These are phyloP conservation scores for Ophioceras dolichostomum DNA, from an alignment of 2,329 filamentous ascomycete species.

Conservation along the genomic window DNA sequence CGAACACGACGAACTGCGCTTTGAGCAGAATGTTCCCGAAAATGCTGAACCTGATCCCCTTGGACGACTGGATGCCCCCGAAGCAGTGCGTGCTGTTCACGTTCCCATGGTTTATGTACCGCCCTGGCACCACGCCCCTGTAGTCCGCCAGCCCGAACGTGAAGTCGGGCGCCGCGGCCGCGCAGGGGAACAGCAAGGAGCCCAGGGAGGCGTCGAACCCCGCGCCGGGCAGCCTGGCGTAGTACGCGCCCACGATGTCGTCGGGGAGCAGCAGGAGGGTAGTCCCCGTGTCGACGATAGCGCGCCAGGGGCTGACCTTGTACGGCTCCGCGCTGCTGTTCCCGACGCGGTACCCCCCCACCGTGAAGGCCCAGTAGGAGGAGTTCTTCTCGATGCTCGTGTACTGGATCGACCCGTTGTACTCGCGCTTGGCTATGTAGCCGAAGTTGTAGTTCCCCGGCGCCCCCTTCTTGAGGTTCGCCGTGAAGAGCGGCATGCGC, in stretches of 20 bases:
- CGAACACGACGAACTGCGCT: conserved; percentile 19
- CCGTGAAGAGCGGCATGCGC: conserved; percentile 17
- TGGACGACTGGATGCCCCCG: conserved; percentile 19
- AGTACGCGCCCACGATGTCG: conserved; percentile 25
- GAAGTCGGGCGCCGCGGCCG: conserved; percentile 19
- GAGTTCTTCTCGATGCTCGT: conserved; percentile 31
- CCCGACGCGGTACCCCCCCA: conserved; percentile 31
- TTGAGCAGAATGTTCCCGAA: conserved; percentile 18
- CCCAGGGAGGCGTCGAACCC: conserved; percentile 18
- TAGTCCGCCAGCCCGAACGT: conserved; percentile 19
- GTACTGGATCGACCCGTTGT: conserved; percentile 41
- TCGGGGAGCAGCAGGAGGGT: conserved; percentile 24
- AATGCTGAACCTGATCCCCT: conserved; percentile 12
- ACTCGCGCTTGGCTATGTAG: conserved; percentile 38
- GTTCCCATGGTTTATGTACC: conserved; percentile 18
- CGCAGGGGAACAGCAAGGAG: conserved; percentile 24
- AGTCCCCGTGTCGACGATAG: conserved; percentile 29
- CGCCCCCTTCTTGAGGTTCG: conserved; percentile 16
- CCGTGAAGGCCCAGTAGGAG: conserved; percentile 46
- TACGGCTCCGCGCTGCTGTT: conserved; percentile 30
- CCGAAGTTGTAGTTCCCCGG: conserved; percentile 38
- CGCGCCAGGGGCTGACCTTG: conserved; percentile 19
- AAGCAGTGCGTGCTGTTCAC: conserved; percentile 15
- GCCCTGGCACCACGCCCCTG: conserved; percentile 20
- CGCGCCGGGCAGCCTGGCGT: conserved; percentile 21